These are phyloP conservation scores for Tremella yokohamensis DNA, from an alignment of 768 basidiomycete genomes.

Conservation along the genomic window DNA sequence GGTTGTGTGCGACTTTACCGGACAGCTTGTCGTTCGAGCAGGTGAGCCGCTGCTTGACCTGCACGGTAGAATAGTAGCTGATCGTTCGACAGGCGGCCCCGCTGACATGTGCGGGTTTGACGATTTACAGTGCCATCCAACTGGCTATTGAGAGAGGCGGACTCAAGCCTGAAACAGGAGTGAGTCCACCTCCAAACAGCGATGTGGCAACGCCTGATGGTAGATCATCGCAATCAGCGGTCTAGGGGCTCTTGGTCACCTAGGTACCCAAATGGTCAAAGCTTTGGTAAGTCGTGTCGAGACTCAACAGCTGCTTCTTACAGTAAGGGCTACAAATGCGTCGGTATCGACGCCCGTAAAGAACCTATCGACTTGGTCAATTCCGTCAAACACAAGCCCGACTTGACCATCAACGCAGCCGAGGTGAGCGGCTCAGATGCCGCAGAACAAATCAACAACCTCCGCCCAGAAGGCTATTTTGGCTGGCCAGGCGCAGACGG, in stretches of 20 bases:
- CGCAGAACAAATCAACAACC: slow-evolving; percentile 13
- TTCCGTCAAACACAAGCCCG: slow-evolving; percentile 9
- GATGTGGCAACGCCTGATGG: not conserved
- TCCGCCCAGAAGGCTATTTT: slow-evolving; percentile 20
- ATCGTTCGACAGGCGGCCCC: slow-evolving; percentile 24
- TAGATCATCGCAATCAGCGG: slow-evolving; percentile 29
- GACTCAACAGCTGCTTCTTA: not conserved
- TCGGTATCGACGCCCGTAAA: slow-evolving; percentile 25
- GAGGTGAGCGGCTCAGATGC: slow-evolving; percentile 14
- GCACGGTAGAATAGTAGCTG: slow-evolving; percentile 1
- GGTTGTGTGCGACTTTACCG: not conserved
- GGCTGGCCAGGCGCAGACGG: slow-evolving; percentile 27
- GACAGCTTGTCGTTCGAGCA: slow-evolving; percentile 8
- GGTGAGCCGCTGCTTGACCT: slow-evolving; percentile 7
- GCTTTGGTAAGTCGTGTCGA: slow-evolving; percentile 23
- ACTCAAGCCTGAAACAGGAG: slow-evolving; percentile 14
- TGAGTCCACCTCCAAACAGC: not conserved
- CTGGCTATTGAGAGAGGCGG: slow-evolving; percentile 9
- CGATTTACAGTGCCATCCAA: slow-evolving; percentile 24
- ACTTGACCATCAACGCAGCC: slow-evolving; percentile 19
- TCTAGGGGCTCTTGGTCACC: slow-evolving; percentile 23
- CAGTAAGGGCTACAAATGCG: slow-evolving; percentile 25
- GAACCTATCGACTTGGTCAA: slow-evolving; percentile 17
- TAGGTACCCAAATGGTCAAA: slow-evolving; percentile 30
- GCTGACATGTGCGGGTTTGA: slow-evolving; percentile 28